Evolutionary conservation across 352 stramenopile genomes (phyloP), one percentile per base, ranked within the genome.

Genomic region (Pythium sp.): DNA sequence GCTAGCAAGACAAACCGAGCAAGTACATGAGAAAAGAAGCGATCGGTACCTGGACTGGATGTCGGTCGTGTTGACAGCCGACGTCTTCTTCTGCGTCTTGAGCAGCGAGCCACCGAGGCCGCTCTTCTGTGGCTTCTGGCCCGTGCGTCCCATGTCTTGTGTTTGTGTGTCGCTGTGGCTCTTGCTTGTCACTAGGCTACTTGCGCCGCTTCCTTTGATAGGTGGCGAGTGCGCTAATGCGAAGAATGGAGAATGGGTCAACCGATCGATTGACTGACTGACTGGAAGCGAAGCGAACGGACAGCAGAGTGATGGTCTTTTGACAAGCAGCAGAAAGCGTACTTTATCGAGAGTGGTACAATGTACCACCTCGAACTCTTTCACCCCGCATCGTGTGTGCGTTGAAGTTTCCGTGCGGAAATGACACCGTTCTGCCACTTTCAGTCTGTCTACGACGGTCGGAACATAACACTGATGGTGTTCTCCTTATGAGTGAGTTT

Each of bases 41-140:
- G 28, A 57, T 51, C 58, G 43, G 2, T 51, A 90, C 81, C 81
- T 95, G 54, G 87, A 95, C 62, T 84, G 71, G 56, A 95, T 80
- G 67, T 95, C 87, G 58, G 71, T 79, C 26, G 85, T 91, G 62
- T 77, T 80, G 22, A 85, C 88, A 22, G 71, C 72, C 47, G 86
- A 94, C 36, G 66, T 79, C 65, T 87, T 92, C 79, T 91, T 92
- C 68, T 94, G 84, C 59, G 84, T 89, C 59, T 81, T 81, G 62
- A 94, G 66, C 53, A 96, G 76, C 65, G 88, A 81, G 63, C 90
- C 85, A 60, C 88, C 88, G 41, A 96, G 78, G 14, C 75, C 81
- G 53, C 83, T 79, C 66, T 91, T 93, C 71, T 90, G 79, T 9
- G 91, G 68, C 74, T 93, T 93, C 14, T 79, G 74, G 22, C 88